Base-by-base conservation (phyloP, 1,284 basidiomycete species). In the Stygiomarasmius scandens region DNA sequence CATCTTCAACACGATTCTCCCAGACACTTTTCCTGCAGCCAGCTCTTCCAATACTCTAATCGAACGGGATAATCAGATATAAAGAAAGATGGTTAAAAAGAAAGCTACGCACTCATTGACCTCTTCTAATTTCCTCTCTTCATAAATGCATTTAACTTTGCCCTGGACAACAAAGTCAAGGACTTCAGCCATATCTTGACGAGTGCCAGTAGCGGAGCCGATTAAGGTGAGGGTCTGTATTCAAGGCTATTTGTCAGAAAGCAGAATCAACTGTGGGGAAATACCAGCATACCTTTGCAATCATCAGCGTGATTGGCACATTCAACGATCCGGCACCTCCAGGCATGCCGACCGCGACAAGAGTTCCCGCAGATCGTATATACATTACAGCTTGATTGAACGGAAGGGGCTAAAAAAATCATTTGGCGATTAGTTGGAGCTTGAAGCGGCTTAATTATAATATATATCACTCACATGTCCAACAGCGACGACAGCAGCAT, bases 371-470 rank as follows among this genome's bases (percentile, higher is more conserved):
- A 3, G 69, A 64, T 55, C 83, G 78, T 55, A 90, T 68, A 71
- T 90, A 90, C 63, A 79, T 71, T 38, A 87, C 72, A 2, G 89
- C 89, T 69, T 89, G 81, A 29, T 81, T 78, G 71, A 87, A 89
- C 0, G 86, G 85, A 3, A 72, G 72, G 4, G 77, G 60, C 81
- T 82, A 41, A 34, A 48, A 3, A 44, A 14, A 19, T 27, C 43
- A n/a, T n/a, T n/a, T n/a, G n/a, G n/a, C n/a, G n/a, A n/a, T n/a
- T n/a, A n/a, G n/a, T n/a, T n/a, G n/a, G n/a, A n/a, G n/a, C n/a
- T n/a, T n/a, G n/a, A n/a, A n/a, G n/a, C n/a, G n/a, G n/a, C n/a
- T n/a, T n/a, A n/a, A n/a, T n/a, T n/a, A n/a, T n/a, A n/a, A n/a
- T n/a, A n/a, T n/a, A n/a, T n/a, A n/a, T n/a, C n/a, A 60, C 76